Evolutionary conservation across 306 rosid species (phyloP), one percentile per base, ranked within the genome.

Genomic region (Benincasa hispida): DNA sequence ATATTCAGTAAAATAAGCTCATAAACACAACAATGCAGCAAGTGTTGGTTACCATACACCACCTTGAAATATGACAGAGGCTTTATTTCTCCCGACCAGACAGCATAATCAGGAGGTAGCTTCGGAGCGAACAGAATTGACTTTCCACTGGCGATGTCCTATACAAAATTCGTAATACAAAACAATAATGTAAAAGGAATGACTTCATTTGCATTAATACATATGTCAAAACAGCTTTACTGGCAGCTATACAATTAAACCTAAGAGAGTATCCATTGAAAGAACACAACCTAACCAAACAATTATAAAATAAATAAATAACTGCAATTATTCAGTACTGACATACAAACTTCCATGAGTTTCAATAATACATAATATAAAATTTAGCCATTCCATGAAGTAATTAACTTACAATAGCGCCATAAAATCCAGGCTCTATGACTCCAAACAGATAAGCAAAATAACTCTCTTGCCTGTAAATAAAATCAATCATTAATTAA

Each of bases 361-460:
- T 19, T 37, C 50, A 37, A 66, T 63, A 32, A 7, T 63, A 63
- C 41, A 66, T 2, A 39, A 39, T 50, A 25, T 8, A 69, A 47
- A 14, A 30, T n/a, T 14, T 6, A 32, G 30, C 32, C n/a, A 30
- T 30, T 74, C n/a, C 30, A 50, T 8, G 24, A 48, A 76, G 72
- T 24, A 60, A 60, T 45, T 5, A 11, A 88, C 98, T 76, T 60
- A 90, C 97, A 62, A 93, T 88, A 77, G 98, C 98, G 82, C 90
- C 93, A 87, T 81, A 91, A 76, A 91, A 93, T 1, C 93, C 98
- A 78, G 98, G 96, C 72, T 93, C 97, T 70, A 28, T 65, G 45
- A 91, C 97, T 77, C 92, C 98, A 79, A 91, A 93, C 85, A 91
- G 79, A 86, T 93, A 93, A 69, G 97, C 98, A 47, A 93, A 89